A percentile compares a stretch with the other conserved stretches of the same genome.
phyloP scores from a whole-genome alignment of 2,329 filamentous ascomycete species.

The Fusarium scirpi region DNA sequence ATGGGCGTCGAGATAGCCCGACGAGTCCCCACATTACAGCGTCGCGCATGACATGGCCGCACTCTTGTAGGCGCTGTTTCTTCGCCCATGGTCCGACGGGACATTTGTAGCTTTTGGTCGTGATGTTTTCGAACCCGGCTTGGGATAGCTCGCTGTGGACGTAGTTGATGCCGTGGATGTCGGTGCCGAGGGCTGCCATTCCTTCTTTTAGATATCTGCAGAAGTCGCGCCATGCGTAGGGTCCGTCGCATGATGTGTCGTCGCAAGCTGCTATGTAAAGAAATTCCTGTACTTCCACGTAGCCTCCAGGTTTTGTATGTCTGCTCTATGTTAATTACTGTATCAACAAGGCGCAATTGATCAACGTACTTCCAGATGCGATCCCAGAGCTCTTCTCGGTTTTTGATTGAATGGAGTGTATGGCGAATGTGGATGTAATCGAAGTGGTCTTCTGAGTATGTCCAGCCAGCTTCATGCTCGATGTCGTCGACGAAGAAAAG shows the following conservation, averaged over 20 bases:
- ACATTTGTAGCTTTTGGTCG: conserved; percentile 58
- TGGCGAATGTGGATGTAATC: conserved; percentile 65
- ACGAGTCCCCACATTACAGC: conserved; percentile 56
- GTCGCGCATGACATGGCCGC: conserved; percentile 60
- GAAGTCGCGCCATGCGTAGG: conserved; percentile 63
- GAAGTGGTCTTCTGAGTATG: conserved; percentile 58
- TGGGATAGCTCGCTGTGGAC: conserved; percentile 53
- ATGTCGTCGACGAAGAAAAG: conserved; percentile 65
- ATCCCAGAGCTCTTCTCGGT: conserved; percentile 56
- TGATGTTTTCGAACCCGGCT: conserved; percentile 58
- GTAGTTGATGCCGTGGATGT: conserved; percentile 56
- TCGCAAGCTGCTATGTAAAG: conserved; percentile 57
- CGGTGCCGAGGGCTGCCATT: conserved; percentile 56
- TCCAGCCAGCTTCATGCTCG: conserved; percentile 63
- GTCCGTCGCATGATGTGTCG: conserved; percentile 57
- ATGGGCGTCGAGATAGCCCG: conserved; percentile 54
- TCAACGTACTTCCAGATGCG: conserved; percentile 56
- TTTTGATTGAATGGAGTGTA: conserved; percentile 58
- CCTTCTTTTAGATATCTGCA: conserved; percentile 56
- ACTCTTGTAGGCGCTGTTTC: conserved; percentile 56
- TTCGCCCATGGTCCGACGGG: conserved; percentile 64
- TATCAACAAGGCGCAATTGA: neutral
- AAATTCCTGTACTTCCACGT: conserved; percentile 63
- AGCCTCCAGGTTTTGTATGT: conserved; percentile 65
- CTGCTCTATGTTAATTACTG: conserved; percentile 44